phyloP scores from a whole-genome alignment of 108 stramenopile genomes.

The Pseudonitzschia pungens region DNA sequence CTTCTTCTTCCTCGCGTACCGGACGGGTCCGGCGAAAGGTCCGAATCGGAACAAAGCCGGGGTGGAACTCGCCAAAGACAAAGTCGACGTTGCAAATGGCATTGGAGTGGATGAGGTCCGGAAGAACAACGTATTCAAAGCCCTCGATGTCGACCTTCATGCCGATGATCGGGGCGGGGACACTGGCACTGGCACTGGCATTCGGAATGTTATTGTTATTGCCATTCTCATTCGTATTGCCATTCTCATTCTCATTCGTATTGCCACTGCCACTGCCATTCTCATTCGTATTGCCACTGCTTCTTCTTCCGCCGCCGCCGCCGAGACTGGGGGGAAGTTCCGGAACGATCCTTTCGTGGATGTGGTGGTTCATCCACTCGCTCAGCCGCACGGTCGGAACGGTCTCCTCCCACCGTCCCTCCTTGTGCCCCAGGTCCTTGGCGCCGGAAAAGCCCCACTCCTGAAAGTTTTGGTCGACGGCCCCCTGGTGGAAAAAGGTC shows the following conservation, averaged over 20 bases:
- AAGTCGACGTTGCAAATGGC: constrained; percentile 35
- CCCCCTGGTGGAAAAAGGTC: constrained; percentile 33
- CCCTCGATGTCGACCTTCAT: constrained; percentile 47
- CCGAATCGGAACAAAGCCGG: not conserved
- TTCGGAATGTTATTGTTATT: no score
- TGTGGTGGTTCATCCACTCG: constrained; percentile 35
- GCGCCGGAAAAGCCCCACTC: constrained; percentile 32
- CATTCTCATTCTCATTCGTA: no score
- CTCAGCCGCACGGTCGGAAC: constrained; percentile 32
- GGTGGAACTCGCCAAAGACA: constrained; percentile 41
- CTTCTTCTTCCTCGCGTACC: no score
- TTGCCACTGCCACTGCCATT: not conserved
- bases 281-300: not conserved
- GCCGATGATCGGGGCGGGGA: constrained; percentile 17
- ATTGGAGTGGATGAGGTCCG: constrained; percentile 25
- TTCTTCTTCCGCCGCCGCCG: no score
- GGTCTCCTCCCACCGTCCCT: not conserved
- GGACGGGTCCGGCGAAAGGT: no score
- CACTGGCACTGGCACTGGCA: no score
- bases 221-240: not conserved
- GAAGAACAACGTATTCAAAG: constrained; percentile 35
- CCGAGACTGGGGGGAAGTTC: not conserved
- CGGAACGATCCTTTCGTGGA: constrained; percentile 25
- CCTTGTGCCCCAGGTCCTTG: not conserved
- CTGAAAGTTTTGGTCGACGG: not conserved